phyloP scores from a whole-genome alignment of 78 protist species.

The Dictyostelium brefeldianum region DNA sequence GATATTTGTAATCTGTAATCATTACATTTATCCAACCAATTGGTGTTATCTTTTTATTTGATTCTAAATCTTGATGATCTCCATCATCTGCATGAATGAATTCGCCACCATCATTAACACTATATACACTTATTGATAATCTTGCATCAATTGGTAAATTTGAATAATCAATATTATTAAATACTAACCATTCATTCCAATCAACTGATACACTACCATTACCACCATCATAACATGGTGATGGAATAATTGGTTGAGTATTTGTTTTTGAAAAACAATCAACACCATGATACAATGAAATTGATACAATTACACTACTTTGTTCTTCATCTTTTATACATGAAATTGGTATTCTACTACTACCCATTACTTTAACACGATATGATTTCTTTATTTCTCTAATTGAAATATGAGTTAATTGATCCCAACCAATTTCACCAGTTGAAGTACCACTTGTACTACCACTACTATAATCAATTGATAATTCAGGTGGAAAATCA shows the following conservation, averaged over 20 bases:
- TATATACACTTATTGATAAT: constrained; percentile 64
- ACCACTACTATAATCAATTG: not conserved
- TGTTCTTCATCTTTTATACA: constrained; percentile 43
- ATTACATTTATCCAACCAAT: constrained; percentile 76
- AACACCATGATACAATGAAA: constrained; percentile 70
- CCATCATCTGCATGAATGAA: not conserved
- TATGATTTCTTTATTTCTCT: constrained; percentile 67
- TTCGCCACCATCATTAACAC: not conserved
- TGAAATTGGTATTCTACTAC: constrained; percentile 20
- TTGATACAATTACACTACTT: constrained; percentile 42
- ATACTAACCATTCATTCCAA: constrained; percentile 40
- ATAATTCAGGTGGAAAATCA: constrained; percentile 26
- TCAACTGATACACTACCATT: not conserved
- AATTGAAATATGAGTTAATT: constrained; percentile 52
- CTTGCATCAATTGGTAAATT: constrained; percentile 59
- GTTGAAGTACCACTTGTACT: not conserved
- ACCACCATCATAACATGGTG: not conserved
- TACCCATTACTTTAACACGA: constrained; percentile 36
- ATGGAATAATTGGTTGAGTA: not conserved
- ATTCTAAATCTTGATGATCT: not conserved
- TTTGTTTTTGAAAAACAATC: constrained; percentile 41
- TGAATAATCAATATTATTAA: constrained; percentile 25
- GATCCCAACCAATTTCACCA: constrained; percentile 26
- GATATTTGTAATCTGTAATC: constrained; percentile 69
- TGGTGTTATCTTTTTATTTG: constrained; percentile 35